phyloP scores from a whole-genome alignment of 1,284 basidiomycete genomes.

The Vanrija pseudolonga region DNA sequence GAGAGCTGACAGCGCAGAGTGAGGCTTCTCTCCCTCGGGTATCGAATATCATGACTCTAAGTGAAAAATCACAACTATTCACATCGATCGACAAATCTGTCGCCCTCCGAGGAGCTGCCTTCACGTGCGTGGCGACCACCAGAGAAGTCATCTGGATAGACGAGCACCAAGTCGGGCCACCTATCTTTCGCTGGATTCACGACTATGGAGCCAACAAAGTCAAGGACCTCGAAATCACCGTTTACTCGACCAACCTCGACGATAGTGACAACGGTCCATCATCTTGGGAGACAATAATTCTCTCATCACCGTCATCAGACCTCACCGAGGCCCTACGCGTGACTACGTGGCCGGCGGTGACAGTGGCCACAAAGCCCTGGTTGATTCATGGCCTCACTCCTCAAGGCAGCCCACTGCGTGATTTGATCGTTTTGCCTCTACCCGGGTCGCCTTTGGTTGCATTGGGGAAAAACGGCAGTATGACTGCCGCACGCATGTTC shows the following conservation, averaged over 20 bases:
- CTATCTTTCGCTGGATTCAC: constrained; percentile 30
- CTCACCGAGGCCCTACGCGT: neutral
- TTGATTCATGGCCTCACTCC: neutral
- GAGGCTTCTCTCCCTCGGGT: neutral
- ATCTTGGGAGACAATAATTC: neutral
- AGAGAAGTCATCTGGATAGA: constrained; percentile 38
- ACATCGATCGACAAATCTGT: constrained; percentile 30
- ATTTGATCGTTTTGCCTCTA: neutral
- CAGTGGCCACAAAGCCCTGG: neutral
- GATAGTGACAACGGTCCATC: too few relatives aligned
- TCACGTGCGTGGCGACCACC: constrained; percentile 27
- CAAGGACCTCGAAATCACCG: constrained; percentile 18
- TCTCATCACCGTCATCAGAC: neutral
- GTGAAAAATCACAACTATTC: constrained; percentile 16
- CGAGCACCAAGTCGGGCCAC: constrained; percentile 10
- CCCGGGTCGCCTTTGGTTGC: neutral
- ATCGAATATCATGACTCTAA: neutral
- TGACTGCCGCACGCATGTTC: too few relatives aligned
- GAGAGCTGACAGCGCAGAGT: neutral
- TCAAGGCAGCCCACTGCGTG: neutral
- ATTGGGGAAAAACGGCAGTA: too few relatives aligned
- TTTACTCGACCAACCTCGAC: neutral
- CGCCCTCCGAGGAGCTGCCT: constrained; percentile 5
- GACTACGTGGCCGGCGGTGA: neutral
- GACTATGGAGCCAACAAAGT: constrained; percentile 18